A percentile compares a stretch with the other conserved stretches of the same genome.
Conservation (phyloP, 768 basidiomycete species). For the Lenzites betulinus region DNA sequence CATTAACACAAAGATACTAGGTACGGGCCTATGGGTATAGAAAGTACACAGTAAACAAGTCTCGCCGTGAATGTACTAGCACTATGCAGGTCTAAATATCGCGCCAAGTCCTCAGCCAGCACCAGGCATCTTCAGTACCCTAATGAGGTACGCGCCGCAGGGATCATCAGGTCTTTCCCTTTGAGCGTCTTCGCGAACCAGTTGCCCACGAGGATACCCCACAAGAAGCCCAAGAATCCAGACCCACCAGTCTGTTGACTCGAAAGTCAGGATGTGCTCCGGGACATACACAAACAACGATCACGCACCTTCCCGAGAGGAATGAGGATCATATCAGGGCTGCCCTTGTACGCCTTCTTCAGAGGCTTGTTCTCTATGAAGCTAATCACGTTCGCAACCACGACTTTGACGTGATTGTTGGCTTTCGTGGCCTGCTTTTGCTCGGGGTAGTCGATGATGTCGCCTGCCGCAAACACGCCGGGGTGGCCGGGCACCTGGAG, state of each 20-base stretch:
- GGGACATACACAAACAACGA: not conserved
- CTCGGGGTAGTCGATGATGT: conserved; percentile 63
- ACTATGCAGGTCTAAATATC: too few relatives aligned
- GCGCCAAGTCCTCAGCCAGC: not conserved
- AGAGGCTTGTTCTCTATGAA: conserved; percentile 41
- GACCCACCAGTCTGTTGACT: conserved; percentile 30
- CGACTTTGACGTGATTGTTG: conserved; percentile 42
- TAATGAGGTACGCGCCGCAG: conserved; percentile 8
- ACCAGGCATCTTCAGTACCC: conserved; percentile 1
- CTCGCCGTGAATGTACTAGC: too few relatives aligned
- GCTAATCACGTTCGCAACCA: conserved; percentile 51
- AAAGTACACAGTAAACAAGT: too few relatives aligned
- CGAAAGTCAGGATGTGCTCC: not conserved
- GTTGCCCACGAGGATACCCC: conserved; percentile 34
- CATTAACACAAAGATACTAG: too few relatives aligned
- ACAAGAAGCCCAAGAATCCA: conserved; percentile 31
- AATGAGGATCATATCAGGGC: conserved; percentile 54
- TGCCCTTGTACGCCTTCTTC: conserved; percentile 48
- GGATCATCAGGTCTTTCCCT: conserved; percentile 31
- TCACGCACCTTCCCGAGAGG: conserved; percentile 53
- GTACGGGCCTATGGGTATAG: too few relatives aligned
- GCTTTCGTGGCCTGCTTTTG: conserved; percentile 61
- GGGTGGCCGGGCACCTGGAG: conserved; percentile 55
- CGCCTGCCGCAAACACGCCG: conserved; percentile 65
- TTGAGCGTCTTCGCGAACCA: conserved; percentile 30